Evolutionary conservation across 106 monocot species (phyloP), one percentile per base, ranked within the genome.

Genomic region (Dendrobium nobile): DNA sequence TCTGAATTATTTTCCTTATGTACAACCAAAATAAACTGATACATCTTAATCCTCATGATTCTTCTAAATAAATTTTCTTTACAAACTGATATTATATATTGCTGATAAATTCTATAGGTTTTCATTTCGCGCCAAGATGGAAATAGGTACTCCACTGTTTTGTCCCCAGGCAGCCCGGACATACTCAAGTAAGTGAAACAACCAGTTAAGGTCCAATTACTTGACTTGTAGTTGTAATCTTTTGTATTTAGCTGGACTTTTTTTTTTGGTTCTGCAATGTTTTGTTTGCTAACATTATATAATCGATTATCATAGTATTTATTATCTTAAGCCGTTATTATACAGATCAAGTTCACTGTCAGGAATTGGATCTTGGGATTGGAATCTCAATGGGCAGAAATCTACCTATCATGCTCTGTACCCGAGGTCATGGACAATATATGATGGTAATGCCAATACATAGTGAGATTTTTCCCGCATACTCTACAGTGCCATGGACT

Each of bases 401-500:
- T 89, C 90, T 47, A 85, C 88, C 20, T 97, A 97, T 75, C 94
- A 97, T 89, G 94, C 89, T 76, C 45, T 97, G 67, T 97, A 86
- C 85, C 97, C 97, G 59, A 94, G 97, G 75, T 79, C 97, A 3
- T 97, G 97, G 97, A 92, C 94, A 37, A 76, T 94, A 41, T 97
- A 92, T 82, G 85, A 94, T 84, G 97, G 97, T 92, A 89, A 79
- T 37, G 5, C 51, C 51, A 42, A 68, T 58, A 19, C 81, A 17
- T 72, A 42, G 20, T 16, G 42, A 73, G 15, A 65, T 20, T 65
- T 81, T 54, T 16, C 44, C 4, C 47, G 42, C 19, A 54, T 40
- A 48, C 20, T 33, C 44, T 48, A 24, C 5, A 41, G 16, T 54
- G 41, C 22, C 1, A 47, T n/a, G n/a, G n/a, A 24, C 26, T 64